A percentile compares a stretch with the other conserved stretches of the same genome.
phyloP scores from a whole-genome alignment of 2,329 filamentous ascomycete genomes.

The Fusarium cyanostomum region DNA sequence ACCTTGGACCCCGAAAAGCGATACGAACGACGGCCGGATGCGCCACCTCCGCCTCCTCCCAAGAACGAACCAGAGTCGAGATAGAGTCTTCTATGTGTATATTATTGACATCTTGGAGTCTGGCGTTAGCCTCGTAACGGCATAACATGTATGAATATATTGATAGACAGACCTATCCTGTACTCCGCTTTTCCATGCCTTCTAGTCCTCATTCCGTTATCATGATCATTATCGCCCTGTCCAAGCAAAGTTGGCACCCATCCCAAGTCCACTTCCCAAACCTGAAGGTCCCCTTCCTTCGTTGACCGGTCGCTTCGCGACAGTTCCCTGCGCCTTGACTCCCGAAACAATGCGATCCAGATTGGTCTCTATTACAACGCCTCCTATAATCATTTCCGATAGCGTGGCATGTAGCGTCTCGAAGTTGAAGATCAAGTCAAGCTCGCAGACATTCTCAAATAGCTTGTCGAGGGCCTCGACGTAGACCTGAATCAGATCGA shows the following conservation, averaged over 20 bases:
- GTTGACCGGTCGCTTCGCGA: constrained; percentile 82
- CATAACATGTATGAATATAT: constrained; percentile 40
- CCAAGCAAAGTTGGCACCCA: constrained; percentile 69
- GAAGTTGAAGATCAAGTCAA: constrained; percentile 99
- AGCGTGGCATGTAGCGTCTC: constrained; percentile 93
- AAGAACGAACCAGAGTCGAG: constrained; percentile 42
- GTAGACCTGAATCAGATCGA: constrained; percentile 98
- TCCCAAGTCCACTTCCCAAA: constrained; percentile 61
- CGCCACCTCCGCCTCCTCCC: constrained; percentile 45
- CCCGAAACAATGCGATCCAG: constrained; percentile 88
- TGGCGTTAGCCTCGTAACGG: constrained; percentile 41
- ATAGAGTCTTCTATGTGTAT: constrained; percentile 40
- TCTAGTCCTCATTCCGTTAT: constrained; percentile 7
- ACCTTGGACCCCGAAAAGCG: constrained; percentile 53
- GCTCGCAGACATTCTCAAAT: constrained; percentile 98
- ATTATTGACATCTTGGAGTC: constrained; percentile 42
- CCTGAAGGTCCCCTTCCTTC: constrained; percentile 62
- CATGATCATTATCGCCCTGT: constrained; percentile 47
- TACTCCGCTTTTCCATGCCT: constrained; percentile 25
- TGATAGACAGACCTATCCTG: constrained; percentile 27
- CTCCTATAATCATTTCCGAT: constrained; percentile 94
- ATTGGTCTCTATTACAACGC: constrained; percentile 92
- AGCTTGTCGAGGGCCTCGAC: constrained; percentile 94
- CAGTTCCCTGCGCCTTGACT: constrained; percentile 78
- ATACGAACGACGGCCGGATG: constrained; percentile 53